Base-by-base conservation (phyloP, 208 protist genomes). In the Acanthamoeba lenticulata region DNA sequence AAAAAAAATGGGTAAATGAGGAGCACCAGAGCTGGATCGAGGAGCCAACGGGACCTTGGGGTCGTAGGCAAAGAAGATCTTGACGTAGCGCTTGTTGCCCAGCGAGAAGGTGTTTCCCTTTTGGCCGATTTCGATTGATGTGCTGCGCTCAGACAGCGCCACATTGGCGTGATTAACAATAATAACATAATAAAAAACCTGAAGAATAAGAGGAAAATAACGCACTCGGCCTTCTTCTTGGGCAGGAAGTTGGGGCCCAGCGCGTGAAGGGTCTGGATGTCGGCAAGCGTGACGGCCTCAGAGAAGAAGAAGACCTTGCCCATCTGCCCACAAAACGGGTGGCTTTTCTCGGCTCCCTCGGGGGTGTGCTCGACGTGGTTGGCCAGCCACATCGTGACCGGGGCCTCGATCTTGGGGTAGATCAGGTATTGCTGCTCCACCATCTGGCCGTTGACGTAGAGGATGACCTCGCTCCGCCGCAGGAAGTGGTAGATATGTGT, bases 321-420 rank as follows among this genome's bases (percentile, higher is more conserved):
- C 89, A 93, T 93, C 47, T 93, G 89, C 11, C 89, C 89, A 32
- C 52, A 93, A 36, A 93, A 79, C 11, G 89, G 89, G 17, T 93
- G 89, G n/a, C 44, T 79, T 36, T n/a, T 32, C 38, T 93, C 89
- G 44, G 34, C n/a, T 32, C 49, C 47, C 13, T 90, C 83, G 13
- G 13, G 38, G 34, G 27, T 65, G 5, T 13, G 38, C 47, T 72
- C 89, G 4, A 42, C 24, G 44, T 93, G 89, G n/a, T 72, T 93
- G 38, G 89, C 52, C 60, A 93, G 32, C 42, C 65, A 93, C 60
- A 72, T 93, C 13, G 52, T 38, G 11, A 90, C 83, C 4, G 83
- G 83, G 13, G 83, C n/a, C 83, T 90, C 89, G n/a, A 93, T 77
- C 44, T 79, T 93, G 5, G 89, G 89, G 44, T 81, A 93, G 89